phyloP scores from a whole-genome alignment of 192 early-diverging fungal species.

The Powellomyces hirtus region DNA sequence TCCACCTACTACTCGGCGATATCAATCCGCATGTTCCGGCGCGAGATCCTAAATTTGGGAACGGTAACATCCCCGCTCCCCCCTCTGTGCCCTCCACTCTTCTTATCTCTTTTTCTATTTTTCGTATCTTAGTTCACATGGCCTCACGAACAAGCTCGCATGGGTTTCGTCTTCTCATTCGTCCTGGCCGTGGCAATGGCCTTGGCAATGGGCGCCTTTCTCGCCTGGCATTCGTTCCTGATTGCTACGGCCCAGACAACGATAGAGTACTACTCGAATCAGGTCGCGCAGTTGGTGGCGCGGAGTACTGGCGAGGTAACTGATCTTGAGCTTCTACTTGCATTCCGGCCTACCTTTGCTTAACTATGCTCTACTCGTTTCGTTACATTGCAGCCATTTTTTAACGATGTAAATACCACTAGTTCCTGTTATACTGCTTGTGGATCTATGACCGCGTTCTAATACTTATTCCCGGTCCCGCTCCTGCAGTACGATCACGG shows the following conservation, averaged over 20 bases:
- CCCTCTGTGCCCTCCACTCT: not conserved
- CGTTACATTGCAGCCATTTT: slow-evolving; percentile 11
- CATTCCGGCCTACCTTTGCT: not conserved
- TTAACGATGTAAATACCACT: slow-evolving; percentile 27
- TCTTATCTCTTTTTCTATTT: not conserved
- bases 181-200: slow-evolving; percentile 29
- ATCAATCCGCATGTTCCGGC: slow-evolving; percentile 16
- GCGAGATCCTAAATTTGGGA: slow-evolving; percentile 10
- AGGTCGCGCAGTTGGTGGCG: slow-evolving; percentile 13
- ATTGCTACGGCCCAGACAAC: slow-evolving; percentile 49
- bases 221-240: slow-evolving; percentile 43
- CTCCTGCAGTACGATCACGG: slow-evolving; percentile 43
- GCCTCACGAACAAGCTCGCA: slow-evolving; percentile 8
- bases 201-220: slow-evolving; percentile 34
- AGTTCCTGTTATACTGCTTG: not conserved
- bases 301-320: slow-evolving; percentile 35
- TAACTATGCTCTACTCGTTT: not conserved
- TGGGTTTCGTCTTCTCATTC: slow-evolving; percentile 33
- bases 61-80: no score
- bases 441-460: not conserved
- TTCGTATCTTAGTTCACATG: not conserved
- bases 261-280: slow-evolving; percentile 44
- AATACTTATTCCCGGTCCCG: not conserved
- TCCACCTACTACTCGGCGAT: slow-evolving; percentile 28
- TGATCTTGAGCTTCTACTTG: not conserved